Evolutionary conservation across 1,139 yeast species (phyloP).

Genomic region (Kodamaea ohmeri): DNA sequence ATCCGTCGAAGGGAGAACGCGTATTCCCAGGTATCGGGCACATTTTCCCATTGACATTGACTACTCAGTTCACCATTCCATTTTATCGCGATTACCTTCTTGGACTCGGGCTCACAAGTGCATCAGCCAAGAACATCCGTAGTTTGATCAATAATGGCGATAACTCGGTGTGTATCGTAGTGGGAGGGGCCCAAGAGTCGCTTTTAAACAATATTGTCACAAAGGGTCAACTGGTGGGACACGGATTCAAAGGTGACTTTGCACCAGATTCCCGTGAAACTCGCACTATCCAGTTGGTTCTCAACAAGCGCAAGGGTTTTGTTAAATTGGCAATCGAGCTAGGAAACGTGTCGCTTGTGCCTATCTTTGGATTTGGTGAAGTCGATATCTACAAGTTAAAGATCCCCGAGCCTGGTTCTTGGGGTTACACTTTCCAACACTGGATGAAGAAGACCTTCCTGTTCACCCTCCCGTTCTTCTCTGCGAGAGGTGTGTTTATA

Average conservation of each 20-base stretch:
- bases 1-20: constrained; percentile 40
- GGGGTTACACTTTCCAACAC: constrained; percentile 55
- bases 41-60: constrained; percentile 72
- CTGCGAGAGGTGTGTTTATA: constrained; percentile 90
- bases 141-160: constrained; percentile 62
- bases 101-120: constrained; percentile 82
- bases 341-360: constrained; percentile 78
- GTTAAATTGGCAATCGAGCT: constrained; percentile 79
- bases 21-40: constrained; percentile 79
- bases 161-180: constrained; percentile 79
- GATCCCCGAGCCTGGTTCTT: constrained; percentile 52
- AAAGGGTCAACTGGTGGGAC: constrained; percentile 34
- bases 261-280: constrained; percentile 11
- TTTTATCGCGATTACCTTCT: constrained; percentile 82
- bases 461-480: constrained; percentile 86
- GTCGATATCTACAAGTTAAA: constrained; percentile 71
- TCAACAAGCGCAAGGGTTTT: constrained; percentile 82
- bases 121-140: constrained; percentile 70
- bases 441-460: constrained; percentile 71
- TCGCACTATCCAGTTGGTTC: constrained; percentile 48
- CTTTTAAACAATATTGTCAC: constrained; percentile 50
- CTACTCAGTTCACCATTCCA: constrained; percentile 85
- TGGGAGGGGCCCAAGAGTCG: constrained; percentile 95
- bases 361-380: constrained; percentile 91
- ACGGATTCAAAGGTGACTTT: constrained; percentile 46